Conservation (phyloP, 257 asterid species). For the Capsicum pubescens region DNA sequence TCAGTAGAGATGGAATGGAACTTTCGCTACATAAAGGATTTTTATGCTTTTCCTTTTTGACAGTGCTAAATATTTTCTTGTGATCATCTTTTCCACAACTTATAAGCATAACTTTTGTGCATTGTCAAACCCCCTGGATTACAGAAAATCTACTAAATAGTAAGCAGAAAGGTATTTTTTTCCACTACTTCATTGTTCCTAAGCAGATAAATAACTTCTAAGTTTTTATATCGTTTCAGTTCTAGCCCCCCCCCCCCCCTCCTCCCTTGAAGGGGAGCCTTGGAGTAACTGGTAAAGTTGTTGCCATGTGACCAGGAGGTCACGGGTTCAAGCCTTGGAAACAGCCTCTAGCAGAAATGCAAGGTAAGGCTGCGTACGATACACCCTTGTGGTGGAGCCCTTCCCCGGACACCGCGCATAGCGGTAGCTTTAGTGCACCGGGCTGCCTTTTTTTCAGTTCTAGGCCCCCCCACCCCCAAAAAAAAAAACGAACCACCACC, state of each 20-base stretch:
- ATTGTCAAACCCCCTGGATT: neutral
- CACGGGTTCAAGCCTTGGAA: no score
- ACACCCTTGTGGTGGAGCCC: no score
- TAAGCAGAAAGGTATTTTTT: neutral
- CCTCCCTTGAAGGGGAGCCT: no score
- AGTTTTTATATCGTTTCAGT: neutral
- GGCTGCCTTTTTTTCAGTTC: no score
- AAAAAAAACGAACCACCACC: no score
- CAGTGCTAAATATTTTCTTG: slow-evolving; percentile 7
- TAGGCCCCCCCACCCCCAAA: neutral
- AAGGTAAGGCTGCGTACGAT: no score
- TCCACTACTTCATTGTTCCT: neutral
- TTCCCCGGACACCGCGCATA: no score
- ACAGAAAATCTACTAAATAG: neutral
- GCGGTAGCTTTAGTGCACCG: no score
- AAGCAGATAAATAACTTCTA: neutral
- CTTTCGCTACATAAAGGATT: neutral
- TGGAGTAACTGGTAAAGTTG: no score
- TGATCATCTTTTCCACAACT: neutral
- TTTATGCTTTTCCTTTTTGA: neutral
- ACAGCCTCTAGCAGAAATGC: no score
- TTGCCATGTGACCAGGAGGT: no score
- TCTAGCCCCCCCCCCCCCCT: neutral
- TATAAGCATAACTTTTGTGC: slow-evolving; percentile 4
- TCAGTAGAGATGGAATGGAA: neutral